Conservation (phyloP, 306 rosid genomes). For the Vigna radiata region DNA sequence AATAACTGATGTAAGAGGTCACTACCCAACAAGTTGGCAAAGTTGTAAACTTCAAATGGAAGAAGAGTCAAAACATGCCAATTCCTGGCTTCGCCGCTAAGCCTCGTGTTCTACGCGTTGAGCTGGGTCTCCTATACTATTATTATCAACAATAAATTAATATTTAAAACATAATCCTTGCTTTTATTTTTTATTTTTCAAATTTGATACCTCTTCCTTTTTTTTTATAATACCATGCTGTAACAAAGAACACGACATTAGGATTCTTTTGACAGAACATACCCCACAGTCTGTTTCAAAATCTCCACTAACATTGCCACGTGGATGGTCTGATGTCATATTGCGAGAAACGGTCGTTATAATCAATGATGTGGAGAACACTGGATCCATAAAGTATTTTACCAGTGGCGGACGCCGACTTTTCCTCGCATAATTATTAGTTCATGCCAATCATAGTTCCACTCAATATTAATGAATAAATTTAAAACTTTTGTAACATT, state of each 20-base stretch:
- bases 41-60: not conserved
- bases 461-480: not conserved
- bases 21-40: not conserved
- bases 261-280: not conserved
- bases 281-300: not conserved
- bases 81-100: not conserved
- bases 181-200: no score
- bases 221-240: not conserved
- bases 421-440: not conserved
- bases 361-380: not conserved
- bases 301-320: not conserved
- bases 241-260: not conserved
- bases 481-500: not conserved
- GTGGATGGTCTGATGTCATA: not conserved
- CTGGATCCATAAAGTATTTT: not conserved
- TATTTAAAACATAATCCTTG: no score
- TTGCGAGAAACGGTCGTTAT: not conserved
- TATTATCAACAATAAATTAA: no score
- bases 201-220: not conserved
- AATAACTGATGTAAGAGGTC: not conserved
- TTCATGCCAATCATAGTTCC: not conserved
- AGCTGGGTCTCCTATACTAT: not conserved
- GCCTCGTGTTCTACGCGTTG: not conserved
- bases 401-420: not conserved
- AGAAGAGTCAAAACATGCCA: not conserved